Percentiles rank a stretch among this genome's conserved stretches.
These are phyloP conservation scores for Amylostereum areolatum DNA, from an alignment of 1,284 basidiomycete genomes.

Conservation along the genomic window DNA sequence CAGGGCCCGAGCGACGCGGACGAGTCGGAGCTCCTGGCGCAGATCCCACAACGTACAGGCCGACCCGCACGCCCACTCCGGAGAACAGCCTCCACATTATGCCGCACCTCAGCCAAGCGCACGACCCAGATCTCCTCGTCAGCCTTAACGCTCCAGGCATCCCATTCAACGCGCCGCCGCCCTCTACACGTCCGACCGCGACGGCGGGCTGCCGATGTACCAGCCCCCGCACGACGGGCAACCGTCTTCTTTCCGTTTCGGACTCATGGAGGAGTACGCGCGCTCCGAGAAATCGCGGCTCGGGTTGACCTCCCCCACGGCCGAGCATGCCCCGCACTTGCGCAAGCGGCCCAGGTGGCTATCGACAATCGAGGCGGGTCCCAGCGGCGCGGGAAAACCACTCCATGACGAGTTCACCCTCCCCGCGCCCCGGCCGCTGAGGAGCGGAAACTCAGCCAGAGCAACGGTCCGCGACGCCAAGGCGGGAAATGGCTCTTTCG, in stretches of 20 bases:
- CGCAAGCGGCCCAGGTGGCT: slow-evolving; percentile 9
- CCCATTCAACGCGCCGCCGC: slow-evolving; percentile 15
- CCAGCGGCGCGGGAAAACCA: no score
- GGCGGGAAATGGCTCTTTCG: slow-evolving; percentile 94
- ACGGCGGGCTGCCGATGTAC: slow-evolving; percentile 52
- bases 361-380: slow-evolving; percentile 2
- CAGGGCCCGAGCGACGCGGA: slow-evolving; percentile 13
- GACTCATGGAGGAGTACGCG: slow-evolving; percentile 77
- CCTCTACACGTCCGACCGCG: slow-evolving; percentile 16
- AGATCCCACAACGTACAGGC: background rate
- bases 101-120: slow-evolving; percentile 32
- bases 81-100: slow-evolving; percentile 6
- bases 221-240: slow-evolving; percentile 43
- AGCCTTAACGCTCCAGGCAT: slow-evolving; percentile 19
- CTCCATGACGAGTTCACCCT: slow-evolving; percentile 14
- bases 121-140: slow-evolving; percentile 44
- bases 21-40: background rate
- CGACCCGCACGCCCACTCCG: slow-evolving; percentile 4
- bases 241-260: slow-evolving; percentile 61
- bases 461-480: slow-evolving; percentile 57
- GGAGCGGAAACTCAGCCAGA: slow-evolving; percentile 81
- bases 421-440: slow-evolving; percentile 39
- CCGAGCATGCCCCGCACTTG: slow-evolving; percentile 10
- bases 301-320: slow-evolving; percentile 39
- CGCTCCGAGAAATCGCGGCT: slow-evolving; percentile 60